Percentiles rank a stretch among this genome's conserved stretches.
Conservation (phyloP, 495 filamentous ascomycete genomes). For the Podospora pseudopauciseta region DNA sequence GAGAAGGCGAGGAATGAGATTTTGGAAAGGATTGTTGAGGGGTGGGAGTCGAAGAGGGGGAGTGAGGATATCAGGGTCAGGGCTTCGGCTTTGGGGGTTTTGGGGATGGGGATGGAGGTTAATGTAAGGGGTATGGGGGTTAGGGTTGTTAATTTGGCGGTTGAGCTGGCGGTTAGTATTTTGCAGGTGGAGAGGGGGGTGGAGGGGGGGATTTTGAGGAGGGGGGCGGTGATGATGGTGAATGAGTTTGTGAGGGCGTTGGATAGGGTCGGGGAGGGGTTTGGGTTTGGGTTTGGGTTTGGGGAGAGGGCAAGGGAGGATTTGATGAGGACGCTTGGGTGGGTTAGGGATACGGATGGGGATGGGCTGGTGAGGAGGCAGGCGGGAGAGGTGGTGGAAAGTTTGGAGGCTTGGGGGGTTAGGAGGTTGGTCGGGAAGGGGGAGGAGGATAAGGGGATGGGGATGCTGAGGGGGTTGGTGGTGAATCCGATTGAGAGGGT, state of each 20-base stretch:
- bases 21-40: conserved; percentile 61
- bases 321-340: conserved; percentile 59
- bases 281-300: conserved; percentile 58
- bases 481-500: conserved; percentile 30
- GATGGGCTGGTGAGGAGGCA: conserved; percentile 74
- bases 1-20: conserved; percentile 51
- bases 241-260: conserved; percentile 64
- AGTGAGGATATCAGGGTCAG: conserved; percentile 75
- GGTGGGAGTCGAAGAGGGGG: conserved; percentile 67
- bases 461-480: conserved; percentile 44
- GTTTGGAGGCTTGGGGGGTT: conserved; percentile 66
- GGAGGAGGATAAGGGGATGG: conserved; percentile 21
- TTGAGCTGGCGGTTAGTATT: conserved; percentile 65
- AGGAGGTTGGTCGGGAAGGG: conserved; percentile 40
- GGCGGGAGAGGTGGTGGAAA: conserved; percentile 65
- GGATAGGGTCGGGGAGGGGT: conserved; percentile 51
- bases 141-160: conserved; percentile 49
- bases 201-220: conserved; percentile 68
- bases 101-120: conserved; percentile 62
- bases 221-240: conserved; percentile 67
- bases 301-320: conserved; percentile 57
- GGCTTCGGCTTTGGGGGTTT: conserved; percentile 71
- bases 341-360: conserved; percentile 63
- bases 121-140: conserved; percentile 61
- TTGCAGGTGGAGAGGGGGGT: conserved; percentile 59